Evolutionary conservation across 1,139 yeast genomes (phyloP).

Genomic region (Geotrichum restrictum): DNA sequence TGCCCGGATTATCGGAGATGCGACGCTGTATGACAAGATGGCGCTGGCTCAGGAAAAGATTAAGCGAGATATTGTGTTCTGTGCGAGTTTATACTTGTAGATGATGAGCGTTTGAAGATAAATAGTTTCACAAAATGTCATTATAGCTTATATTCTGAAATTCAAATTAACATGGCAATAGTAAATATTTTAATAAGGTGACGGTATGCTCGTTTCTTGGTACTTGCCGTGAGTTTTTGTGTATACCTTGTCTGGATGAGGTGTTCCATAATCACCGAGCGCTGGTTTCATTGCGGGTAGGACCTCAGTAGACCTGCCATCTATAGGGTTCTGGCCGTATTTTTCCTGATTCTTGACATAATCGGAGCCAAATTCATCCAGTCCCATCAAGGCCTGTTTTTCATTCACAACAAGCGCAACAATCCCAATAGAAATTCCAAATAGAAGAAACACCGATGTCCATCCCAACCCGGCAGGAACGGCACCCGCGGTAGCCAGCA

Average conservation of each 20-base stretch:
- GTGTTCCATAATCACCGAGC: not conserved
- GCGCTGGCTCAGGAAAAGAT: constrained; percentile 88
- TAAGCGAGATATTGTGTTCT: constrained; percentile 94
- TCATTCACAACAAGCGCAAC: constrained; percentile 17
- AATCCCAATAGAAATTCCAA: constrained; percentile 19
- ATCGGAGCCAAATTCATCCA: constrained; percentile 14
- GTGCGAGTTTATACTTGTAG: constrained; percentile 85
- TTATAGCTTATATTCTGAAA: not conserved
- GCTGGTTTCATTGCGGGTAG: not conserved
- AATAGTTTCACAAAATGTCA: too few species aligned
- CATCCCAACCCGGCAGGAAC: constrained; percentile 22
- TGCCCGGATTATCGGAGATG: constrained; percentile 90
- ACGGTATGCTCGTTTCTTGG: not conserved
- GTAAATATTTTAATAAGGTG: not conserved
- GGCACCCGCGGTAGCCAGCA: constrained; percentile 13
- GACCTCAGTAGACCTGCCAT: constrained; percentile 2
- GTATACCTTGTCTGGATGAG: not conserved
- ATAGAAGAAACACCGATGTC: constrained; percentile 19
- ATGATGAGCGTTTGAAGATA: not conserved
- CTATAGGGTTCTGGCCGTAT: constrained; percentile 11
- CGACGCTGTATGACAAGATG: constrained; percentile 82
- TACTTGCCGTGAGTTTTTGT: not conserved
- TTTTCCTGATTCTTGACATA: constrained; percentile 2
- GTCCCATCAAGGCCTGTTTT: constrained; percentile 12
- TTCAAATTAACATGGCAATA: not conserved